A percentile compares a stretch with the other conserved stretches of the same genome.
Conservation (phyloP, 495 filamentous ascomycete genomes). For the Platismatia glauca region DNA sequence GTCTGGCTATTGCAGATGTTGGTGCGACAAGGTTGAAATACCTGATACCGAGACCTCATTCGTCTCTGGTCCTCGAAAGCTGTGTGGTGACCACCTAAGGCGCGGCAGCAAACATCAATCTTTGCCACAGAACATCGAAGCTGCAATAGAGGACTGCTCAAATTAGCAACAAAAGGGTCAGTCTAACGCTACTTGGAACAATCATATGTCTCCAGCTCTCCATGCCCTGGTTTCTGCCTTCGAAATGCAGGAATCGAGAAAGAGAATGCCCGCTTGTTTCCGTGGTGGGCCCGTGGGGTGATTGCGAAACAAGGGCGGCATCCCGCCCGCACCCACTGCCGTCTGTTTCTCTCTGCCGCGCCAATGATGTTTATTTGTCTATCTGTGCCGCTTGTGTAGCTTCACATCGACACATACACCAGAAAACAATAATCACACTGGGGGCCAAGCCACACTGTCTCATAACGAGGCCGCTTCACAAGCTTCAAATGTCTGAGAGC, state of each 20-base stretch:
- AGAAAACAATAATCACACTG: not conserved
- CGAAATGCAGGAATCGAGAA: not conserved
- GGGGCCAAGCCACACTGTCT: not conserved
- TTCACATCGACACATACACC: not conserved
- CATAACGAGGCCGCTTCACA: too few relatives aligned
- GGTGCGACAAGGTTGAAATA: not conserved
- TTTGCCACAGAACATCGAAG: not conserved
- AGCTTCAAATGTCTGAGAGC: not conserved
- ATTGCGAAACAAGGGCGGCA: not conserved
- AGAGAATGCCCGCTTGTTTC: not conserved
- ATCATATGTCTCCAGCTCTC: not conserved
- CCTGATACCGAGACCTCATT: not conserved
- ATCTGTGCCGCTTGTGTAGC: not conserved
- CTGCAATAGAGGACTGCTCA: too few relatives aligned
- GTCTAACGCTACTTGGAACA: not conserved
- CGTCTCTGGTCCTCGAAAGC: not conserved
- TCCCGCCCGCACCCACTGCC: not conserved
- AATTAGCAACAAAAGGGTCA: not conserved
- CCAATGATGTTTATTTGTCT: slow-evolving; percentile 1
- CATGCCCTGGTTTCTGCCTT: not conserved
- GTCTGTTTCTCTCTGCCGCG: slow-evolving; percentile 1
- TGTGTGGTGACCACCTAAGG: too few relatives aligned
- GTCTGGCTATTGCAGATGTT: not conserved
- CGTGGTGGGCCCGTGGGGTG: not conserved
- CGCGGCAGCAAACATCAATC: too few relatives aligned